Conservation (phyloP, 2,329 filamentous ascomycete species). For the Parastagonospora avenae region DNA sequence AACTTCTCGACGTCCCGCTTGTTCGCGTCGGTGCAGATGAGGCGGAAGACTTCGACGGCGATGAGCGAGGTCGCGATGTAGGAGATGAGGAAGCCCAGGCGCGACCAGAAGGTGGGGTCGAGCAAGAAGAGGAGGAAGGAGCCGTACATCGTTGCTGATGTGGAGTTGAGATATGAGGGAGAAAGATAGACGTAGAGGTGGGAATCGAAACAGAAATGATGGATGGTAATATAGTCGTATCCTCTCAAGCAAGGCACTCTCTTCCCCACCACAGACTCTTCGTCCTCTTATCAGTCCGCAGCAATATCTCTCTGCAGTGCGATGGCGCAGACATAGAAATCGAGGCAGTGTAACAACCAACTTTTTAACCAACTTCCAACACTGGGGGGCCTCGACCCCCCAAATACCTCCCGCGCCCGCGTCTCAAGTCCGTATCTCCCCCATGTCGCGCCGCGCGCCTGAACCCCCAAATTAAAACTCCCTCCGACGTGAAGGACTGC, state of each 20-base stretch:
- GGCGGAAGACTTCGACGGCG: slow-evolving; percentile 26
- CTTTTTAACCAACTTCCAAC: no score
- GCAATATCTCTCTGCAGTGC: not conserved
- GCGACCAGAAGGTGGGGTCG: slow-evolving; percentile 18
- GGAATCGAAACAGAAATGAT: not conserved
- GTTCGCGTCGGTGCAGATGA: slow-evolving; percentile 26
- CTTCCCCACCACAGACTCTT: not conserved
- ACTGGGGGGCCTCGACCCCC: no score
- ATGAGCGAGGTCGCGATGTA: slow-evolving; percentile 26
- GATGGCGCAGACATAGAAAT: not conserved
- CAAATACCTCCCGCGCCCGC: not conserved
- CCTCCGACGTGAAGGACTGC: not conserved
- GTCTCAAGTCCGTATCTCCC: slow-evolving; percentile 1
- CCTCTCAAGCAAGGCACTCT: not conserved
- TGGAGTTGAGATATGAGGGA: not conserved
- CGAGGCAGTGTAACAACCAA: no score
- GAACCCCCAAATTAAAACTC: no score
- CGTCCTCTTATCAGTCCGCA: not conserved
- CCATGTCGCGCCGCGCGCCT: not conserved
- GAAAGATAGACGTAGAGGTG: not conserved
- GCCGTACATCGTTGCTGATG: slow-evolving; percentile 3
- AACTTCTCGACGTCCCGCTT: slow-evolving; percentile 30
- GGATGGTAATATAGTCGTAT: not conserved
- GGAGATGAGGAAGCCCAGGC: slow-evolving; percentile 28
- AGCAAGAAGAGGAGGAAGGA: slow-evolving; percentile 19